A percentile compares a stretch with the other conserved stretches of the same genome.
Conservation (phyloP, 2,329 filamentous ascomycete genomes). For the Cordyceps pruinosa region DNA sequence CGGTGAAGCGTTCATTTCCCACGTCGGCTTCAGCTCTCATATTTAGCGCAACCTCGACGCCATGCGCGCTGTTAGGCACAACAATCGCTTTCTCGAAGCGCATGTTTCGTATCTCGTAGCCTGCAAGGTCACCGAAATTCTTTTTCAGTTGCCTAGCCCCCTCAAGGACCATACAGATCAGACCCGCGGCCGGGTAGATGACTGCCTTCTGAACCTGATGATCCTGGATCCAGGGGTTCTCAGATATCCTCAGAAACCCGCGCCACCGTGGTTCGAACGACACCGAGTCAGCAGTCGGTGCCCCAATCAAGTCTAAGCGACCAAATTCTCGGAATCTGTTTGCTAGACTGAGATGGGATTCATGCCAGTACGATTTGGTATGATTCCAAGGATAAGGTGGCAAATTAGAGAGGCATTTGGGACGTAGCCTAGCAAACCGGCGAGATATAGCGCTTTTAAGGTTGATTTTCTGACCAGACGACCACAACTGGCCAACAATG, state of each 20-base stretch:
- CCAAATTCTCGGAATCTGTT: slow-evolving; percentile 38
- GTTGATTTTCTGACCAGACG: slow-evolving; percentile 25
- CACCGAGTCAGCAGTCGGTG: slow-evolving; percentile 36
- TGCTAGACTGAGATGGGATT: slow-evolving; percentile 38
- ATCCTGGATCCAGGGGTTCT: slow-evolving; percentile 47
- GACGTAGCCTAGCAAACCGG: slow-evolving; percentile 10
- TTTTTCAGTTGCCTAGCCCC: slow-evolving; percentile 34
- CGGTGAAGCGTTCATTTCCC: slow-evolving; percentile 16
- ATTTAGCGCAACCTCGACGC: slow-evolving; percentile 44
- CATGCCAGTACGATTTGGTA: slow-evolving; percentile 44
- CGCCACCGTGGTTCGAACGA: slow-evolving; percentile 42
- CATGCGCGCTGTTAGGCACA: slow-evolving; percentile 37
- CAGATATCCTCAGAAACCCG: slow-evolving; percentile 39
- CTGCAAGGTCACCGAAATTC: slow-evolving; percentile 20
- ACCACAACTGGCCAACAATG: slow-evolving; percentile 32
- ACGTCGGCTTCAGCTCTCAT: slow-evolving; percentile 25
- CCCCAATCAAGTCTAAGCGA: slow-evolving; percentile 45
- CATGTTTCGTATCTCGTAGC: slow-evolving; percentile 40
- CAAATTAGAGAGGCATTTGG: slow-evolving; percentile 36
- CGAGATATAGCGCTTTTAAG: slow-evolving; percentile 25
- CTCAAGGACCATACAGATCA: slow-evolving; percentile 43
- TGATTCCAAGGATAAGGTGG: slow-evolving; percentile 52
- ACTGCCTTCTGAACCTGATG: slow-evolving; percentile 44
- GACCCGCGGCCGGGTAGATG: slow-evolving; percentile 45
- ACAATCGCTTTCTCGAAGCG: slow-evolving; percentile 45